Evolutionary conservation across 768 basidiomycete species (phyloP).

Genomic region (Pleurotus tuoliensis): DNA sequence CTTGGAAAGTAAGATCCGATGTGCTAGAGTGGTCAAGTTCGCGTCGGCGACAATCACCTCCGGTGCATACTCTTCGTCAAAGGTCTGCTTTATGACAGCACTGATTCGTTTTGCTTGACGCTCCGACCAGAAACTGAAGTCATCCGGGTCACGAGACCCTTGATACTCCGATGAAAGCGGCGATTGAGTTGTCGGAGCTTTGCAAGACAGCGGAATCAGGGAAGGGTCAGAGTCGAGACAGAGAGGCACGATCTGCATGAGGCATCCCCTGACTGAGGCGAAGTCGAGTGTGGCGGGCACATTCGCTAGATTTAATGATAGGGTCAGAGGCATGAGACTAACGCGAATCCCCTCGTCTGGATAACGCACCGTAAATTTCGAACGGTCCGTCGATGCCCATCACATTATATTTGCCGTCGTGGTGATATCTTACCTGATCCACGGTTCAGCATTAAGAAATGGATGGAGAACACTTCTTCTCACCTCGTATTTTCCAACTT

Average conservation of each 20-base stretch:
- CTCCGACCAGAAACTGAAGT: slow-evolving; percentile 93
- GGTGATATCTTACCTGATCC: slow-evolving; percentile 79
- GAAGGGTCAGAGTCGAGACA: slow-evolving; percentile 86
- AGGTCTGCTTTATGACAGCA: slow-evolving; percentile 71
- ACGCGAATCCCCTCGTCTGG: not conserved
- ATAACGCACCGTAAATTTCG: slow-evolving; percentile 77
- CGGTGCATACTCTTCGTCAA: slow-evolving; percentile 82
- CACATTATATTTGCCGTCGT: slow-evolving; percentile 97
- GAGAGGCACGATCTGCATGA: slow-evolving; percentile 77
- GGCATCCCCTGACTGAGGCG: slow-evolving; percentile 55
- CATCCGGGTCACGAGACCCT: slow-evolving; percentile 71
- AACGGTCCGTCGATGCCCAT: slow-evolving; percentile 82
- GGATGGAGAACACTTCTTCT: slow-evolving; percentile 11
- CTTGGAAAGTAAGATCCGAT: slow-evolving; percentile 77
- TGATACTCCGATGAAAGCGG: slow-evolving; percentile 22
- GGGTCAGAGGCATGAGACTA: slow-evolving; percentile 7
- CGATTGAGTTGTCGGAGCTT: slow-evolving; percentile 19
- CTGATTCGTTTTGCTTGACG: slow-evolving; percentile 89
- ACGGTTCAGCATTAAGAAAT: not conserved
- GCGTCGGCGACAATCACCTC: slow-evolving; percentile 94
- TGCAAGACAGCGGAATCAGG: slow-evolving; percentile 71
- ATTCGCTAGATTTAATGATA: slow-evolving; percentile 47
- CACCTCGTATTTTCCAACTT: slow-evolving; percentile 83
- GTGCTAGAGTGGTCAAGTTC: slow-evolving; percentile 81
- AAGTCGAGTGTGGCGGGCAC: slow-evolving; percentile 64